These are phyloP conservation scores for Diaporthe humulicola DNA, from an alignment of 2,329 filamentous ascomycete species.

Conservation along the genomic window DNA sequence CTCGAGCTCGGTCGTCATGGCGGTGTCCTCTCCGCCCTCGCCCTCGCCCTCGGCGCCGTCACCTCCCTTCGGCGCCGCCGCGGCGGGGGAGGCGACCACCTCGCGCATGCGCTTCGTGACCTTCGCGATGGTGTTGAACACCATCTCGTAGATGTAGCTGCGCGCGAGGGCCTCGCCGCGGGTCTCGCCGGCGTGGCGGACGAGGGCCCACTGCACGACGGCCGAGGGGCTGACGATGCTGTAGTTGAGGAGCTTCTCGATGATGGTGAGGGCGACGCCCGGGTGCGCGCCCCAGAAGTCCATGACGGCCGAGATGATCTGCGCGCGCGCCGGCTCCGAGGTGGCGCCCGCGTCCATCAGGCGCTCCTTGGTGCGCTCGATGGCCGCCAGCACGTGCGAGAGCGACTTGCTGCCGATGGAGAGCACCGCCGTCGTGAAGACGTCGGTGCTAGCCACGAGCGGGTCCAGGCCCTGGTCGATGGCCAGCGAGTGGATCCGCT, in stretches of 20 bases:
- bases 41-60: constrained; percentile 51
- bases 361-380: constrained; percentile 93
- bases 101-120: constrained; percentile 89
- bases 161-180: constrained; percentile 77
- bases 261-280: constrained; percentile 89
- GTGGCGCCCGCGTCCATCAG: constrained; percentile 83
- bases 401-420: constrained; percentile 95
- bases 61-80: too few species aligned
- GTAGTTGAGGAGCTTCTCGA: constrained; percentile 98
- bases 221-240: constrained; percentile 88
- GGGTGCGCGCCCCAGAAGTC: constrained; percentile 94
- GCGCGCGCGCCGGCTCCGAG: constrained; percentile 81
- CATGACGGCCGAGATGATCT: constrained; percentile 93
- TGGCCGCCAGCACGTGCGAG: constrained; percentile 94
- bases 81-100: constrained; percentile 66
- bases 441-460: constrained; percentile 88
- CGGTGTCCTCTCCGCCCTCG: constrained; percentile 58
- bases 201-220: constrained; percentile 91
- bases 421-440: constrained; percentile 93
- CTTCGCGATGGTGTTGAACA: constrained; percentile 89
- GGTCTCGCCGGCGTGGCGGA: constrained; percentile 62
- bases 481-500: constrained; percentile 85
- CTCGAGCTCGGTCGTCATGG: constrained; percentile 58
- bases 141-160: constrained; percentile 88
- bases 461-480: constrained; percentile 80